These are phyloP conservation scores for Plantago elongata DNA, from an alignment of 257 asterid genomes.

Conservation along the genomic window DNA sequence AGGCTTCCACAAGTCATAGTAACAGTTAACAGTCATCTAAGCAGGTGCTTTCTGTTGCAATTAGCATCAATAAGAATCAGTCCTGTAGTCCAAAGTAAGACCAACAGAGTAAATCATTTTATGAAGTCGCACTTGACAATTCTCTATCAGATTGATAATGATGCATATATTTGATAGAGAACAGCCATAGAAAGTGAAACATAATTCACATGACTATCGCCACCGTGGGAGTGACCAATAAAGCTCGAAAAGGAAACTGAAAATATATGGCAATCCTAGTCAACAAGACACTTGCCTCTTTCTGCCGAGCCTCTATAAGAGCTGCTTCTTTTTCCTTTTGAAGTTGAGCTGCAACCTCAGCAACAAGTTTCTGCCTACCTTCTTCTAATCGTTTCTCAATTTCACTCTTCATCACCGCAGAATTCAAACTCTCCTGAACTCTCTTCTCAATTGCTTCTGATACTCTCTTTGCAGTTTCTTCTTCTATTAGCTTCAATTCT, in stretches of 20 bases:
- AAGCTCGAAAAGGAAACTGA: neutral
- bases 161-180: too few relatives aligned
- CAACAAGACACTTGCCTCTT: constrained; percentile 61
- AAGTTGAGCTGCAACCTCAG: constrained; percentile 80
- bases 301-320: constrained; percentile 48
- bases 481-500: constrained; percentile 81
- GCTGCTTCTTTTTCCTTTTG: constrained; percentile 77
- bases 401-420: constrained; percentile 58
- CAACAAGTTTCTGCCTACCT: constrained; percentile 73
- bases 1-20: too few relatives aligned
- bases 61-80: too few relatives aligned
- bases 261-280: neutral
- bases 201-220: too few relatives aligned
- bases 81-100: too few relatives aligned
- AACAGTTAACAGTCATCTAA: too few relatives aligned
- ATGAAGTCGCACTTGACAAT: too few relatives aligned
- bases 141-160: too few relatives aligned
- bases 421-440: constrained; percentile 73
- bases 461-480: constrained; percentile 89
- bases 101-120: too few relatives aligned
- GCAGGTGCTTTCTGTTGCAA: too few relatives aligned
- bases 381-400: constrained; percentile 62
- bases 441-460: constrained; percentile 64
- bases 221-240: neutral
- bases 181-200: too few relatives aligned